Evolutionary conservation across 2,329 filamentous ascomycete species (phyloP).

Genomic region (Neonectria punicea): DNA sequence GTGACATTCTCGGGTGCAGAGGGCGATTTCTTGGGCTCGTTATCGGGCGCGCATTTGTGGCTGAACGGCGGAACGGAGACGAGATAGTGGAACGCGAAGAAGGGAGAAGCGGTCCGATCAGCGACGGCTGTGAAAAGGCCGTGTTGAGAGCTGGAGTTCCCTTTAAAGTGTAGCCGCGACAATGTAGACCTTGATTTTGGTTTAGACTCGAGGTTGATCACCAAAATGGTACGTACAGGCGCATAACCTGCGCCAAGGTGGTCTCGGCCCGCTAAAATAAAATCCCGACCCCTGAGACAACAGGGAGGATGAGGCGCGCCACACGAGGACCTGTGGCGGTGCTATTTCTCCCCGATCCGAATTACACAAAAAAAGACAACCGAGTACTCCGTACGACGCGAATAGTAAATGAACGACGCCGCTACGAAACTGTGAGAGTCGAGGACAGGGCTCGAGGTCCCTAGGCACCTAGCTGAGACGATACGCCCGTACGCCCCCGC

Average conservation of each 20-base stretch:
- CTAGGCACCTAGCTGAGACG: slow-evolving; percentile 1
- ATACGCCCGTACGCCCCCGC: not conserved
- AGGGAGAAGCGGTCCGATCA: not conserved
- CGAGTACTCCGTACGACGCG: no score
- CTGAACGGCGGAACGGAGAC: not conserved
- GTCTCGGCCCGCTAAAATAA: slow-evolving; percentile 26
- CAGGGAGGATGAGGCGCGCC: slow-evolving; percentile 1
- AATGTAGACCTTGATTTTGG: slow-evolving; percentile 34
- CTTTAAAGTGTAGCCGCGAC: slow-evolving; percentile 28
- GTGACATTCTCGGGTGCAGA: slow-evolving; percentile 51
- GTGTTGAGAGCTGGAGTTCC: slow-evolving; percentile 11
- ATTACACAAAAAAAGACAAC: not conserved
- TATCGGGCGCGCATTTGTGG: slow-evolving; percentile 39
- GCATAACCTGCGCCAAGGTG: not conserved
- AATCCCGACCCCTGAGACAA: slow-evolving; percentile 7
- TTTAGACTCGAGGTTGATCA: slow-evolving; percentile 31
- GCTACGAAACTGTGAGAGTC: not conserved
- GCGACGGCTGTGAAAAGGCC: slow-evolving; percentile 4
- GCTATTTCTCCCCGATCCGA: not conserved
- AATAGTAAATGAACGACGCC: not conserved
- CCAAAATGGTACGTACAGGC: slow-evolving; percentile 26
- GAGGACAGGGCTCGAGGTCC: not conserved
- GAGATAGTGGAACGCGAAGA: not conserved
- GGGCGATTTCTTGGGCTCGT: slow-evolving; percentile 20
- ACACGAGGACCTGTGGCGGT: slow-evolving; percentile 7